Base-by-base conservation (phyloP, 73 alveolate species). In the Paramecium sexaurelia region DNA sequence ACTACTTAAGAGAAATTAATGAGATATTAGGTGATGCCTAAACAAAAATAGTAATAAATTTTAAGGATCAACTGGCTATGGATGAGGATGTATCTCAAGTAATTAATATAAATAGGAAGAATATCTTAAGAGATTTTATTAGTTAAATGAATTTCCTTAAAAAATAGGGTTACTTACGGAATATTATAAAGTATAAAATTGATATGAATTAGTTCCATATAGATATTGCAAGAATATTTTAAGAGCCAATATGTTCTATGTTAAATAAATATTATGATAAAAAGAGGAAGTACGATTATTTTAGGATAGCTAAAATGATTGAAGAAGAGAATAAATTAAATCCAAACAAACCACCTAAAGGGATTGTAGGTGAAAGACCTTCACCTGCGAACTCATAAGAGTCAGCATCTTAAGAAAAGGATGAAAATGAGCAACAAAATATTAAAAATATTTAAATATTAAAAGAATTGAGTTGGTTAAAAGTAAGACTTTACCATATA, bases 271-370 rank as follows among this genome's bases (percentile, higher is more conserved):
- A 68, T 75, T 82, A 88, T 43, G 94, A 88, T 27, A 88, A 88
- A 69, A 88, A 88, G 55, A 67, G 94, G 22, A 88, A 82, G 75
- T 68, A 55, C 40, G 94, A 88, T 10, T 88, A 67, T 41, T 88
- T 68, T 69, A 67, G 94, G 51, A 88, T 88, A 26, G 94, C 94
- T 10, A 88, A 88, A 51, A 29, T 88, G 68, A 88, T 88, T 67
- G 94, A 88, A 26, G 94, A 88, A 15, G 94, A 88, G 20, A 88
- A 88, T 75, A 88, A 88, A 69, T 68, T 39, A 47, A 88, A 88
- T 71, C 94, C 94, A 36, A 22, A 88, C 8, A 88, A 33, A 69
- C 94, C 94, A 26, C 94, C 94, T 17, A 88, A 88, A 47, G 94
- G 94, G 1, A 88, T 88, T 29, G 94, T 88, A 13, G 94, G 94